Base-by-base conservation (phyloP, 176 grass and related monocot genomes). In the Carex littledalei region DNA sequence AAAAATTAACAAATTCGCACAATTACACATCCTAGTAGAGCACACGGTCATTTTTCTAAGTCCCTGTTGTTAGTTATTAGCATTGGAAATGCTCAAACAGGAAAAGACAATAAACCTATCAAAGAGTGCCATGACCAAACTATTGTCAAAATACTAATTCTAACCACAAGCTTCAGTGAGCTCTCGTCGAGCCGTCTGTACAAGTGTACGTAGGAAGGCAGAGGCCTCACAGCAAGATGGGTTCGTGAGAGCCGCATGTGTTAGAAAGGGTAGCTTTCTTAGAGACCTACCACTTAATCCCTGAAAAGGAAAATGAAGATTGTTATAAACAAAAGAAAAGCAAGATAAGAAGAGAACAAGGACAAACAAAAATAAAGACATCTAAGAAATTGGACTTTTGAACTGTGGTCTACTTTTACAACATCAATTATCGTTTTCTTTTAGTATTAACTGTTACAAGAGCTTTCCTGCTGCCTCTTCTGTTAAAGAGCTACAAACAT, bases 251-350 rank as follows among this genome's bases (percentile, higher is more conserved):
- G 91, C 86, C 41, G 96, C 93, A 79, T 99, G 93, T 67, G 96
- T 93, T 41, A 99, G 85, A 83, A 99, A 99, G 84, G 96, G 96
- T 77, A 99, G 93, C 82, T 99, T 99, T 83, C 96, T 91, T 85
- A 99, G 81, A 29, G 93, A 84, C 76, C 96, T 88, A 68, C 96
- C 93, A 11, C 96, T 99, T 43, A 95, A 74, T 64, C 93, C 96
- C 93, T 98, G 90, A 39, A 77, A 70, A 24, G 10, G 47, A 75
- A 66, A 77, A 78, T 56, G 74, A 78, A 56, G 47, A 78, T 56
- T 56, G 8, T 32, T 15, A 2, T 78, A 78, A 15, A 17, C 32
- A 50, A 74, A 74, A 17, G n/a, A 50, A 1, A 6, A 13, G 47
- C 47, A 77, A 55, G 6, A 37, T 2, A 52, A 52, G 20, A 26